Evolutionary conservation across 1,139 yeast genomes (phyloP), one percentile per base, ranked within the genome.

Genomic region (Sugiyamaella novakii): DNA sequence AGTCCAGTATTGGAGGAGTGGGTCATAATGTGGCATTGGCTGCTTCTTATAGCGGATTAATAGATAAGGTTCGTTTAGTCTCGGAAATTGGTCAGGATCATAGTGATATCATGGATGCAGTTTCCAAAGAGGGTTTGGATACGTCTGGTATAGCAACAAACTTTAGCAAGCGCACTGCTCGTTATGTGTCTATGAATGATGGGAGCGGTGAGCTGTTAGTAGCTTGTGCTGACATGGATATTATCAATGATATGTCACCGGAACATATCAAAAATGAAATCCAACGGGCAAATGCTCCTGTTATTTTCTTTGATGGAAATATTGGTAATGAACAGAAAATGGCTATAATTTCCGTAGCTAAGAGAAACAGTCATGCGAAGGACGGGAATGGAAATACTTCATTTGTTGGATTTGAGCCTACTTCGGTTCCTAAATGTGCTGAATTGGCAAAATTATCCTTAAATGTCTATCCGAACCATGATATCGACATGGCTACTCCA

Each of bases 211-310:
- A 78, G 3, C 70, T 88, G 43, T 63, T 85, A 5, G 72, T 86
- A 14, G 95, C 96, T 0, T 82, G 89, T 63, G 92, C 96, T 3
- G 96, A 87, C 61, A 88, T 89, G 96, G 72, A 72, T 10, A 79
- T 84, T 10, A 71, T 84, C 14, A 87, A 85, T 56, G 70, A 75
- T 22, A 58, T 81, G 49, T 71, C 78, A 22, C 51, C 67, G 0
- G 64, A 65, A 0, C 76, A 76, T 53, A 72, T 84, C 2, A 54
- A 62, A 2, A 47, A 62, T 3, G 51, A 56, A 22, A 55, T 67
- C 15, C 43, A 50, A 15, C 45, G 54, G 2, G 60, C 65, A 1
- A 50, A 51, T 21, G 66, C 70, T 5, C 55, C 81, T 6, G 66
- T 72, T 36, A 74, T 86, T 2, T 73, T 84, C 2, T 61, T 84